A percentile compares a stretch with the other conserved stretches of the same genome.
Conservation (phyloP, 2,329 filamentous ascomycete genomes). For the Talaromyces sp. region DNA sequence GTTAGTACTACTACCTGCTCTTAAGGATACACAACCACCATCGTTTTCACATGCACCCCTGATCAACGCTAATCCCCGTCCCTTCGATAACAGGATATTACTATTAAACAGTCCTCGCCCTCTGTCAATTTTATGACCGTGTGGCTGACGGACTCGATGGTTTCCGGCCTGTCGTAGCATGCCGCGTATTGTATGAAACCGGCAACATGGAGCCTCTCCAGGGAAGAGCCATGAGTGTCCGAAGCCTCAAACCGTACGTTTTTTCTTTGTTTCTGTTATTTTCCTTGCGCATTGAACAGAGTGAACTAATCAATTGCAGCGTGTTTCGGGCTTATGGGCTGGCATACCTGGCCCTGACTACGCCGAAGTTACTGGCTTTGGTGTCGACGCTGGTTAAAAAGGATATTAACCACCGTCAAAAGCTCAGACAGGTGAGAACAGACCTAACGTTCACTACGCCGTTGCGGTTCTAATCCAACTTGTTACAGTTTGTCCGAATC, state of each 20-base stretch:
- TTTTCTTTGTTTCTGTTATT: not conserved
- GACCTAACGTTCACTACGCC: conserved; percentile 3
- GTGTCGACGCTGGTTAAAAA: conserved; percentile 29
- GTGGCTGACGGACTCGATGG: not conserved
- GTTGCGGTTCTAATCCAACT: not conserved
- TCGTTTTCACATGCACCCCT: not conserved
- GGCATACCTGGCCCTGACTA: conserved; percentile 44
- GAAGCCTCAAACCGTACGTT: conserved; percentile 30
- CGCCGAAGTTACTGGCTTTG: conserved; percentile 40
- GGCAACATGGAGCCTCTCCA: conserved; percentile 6
- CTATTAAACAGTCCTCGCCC: not conserved
- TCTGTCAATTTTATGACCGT: not conserved
- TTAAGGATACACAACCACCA: not conserved
- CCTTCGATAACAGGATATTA: not conserved
- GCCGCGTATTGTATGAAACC: not conserved
- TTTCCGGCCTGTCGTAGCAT: not conserved
- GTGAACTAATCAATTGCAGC: conserved; percentile 14
- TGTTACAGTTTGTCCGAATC: conserved; percentile 31
- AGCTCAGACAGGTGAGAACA: conserved; percentile 31
- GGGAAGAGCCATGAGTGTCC: conserved; percentile 2
- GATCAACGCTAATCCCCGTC: not conserved
- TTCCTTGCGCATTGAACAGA: not conserved
- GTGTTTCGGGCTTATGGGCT: conserved; percentile 44
- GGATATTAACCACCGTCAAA: conserved; percentile 26
- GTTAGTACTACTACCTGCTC: not conserved